Evolutionary conservation across 106 monocot genomes (phyloP).

Genomic region (Phalaenopsis aphrodite): DNA sequence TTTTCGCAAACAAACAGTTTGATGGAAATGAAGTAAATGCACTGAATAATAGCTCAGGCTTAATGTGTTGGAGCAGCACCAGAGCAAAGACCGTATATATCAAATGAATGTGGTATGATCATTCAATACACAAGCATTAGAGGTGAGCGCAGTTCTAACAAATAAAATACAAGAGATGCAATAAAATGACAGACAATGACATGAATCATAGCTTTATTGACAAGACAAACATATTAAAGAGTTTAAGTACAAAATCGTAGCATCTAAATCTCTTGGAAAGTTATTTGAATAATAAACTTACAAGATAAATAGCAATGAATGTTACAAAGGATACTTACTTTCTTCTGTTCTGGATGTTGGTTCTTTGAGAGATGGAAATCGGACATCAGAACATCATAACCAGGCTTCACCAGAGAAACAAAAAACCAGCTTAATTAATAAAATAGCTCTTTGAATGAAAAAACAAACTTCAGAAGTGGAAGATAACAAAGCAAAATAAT

Average conservation of each 20-base stretch:
- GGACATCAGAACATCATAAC: conserved; percentile 76
- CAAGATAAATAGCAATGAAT: background rate
- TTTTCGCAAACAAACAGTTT: background rate
- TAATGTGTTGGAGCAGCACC: background rate
- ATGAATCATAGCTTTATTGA: background rate
- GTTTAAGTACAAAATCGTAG: background rate
- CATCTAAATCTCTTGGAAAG: background rate
- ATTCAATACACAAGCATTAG: background rate
- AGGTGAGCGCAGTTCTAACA: background rate
- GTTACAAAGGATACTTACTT: conserved; percentile 46
- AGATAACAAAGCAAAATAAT: background rate
- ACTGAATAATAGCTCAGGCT: background rate
- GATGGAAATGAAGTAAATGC: background rate
- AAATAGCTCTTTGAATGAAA: background rate
- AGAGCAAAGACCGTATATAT: too few relatives aligned
- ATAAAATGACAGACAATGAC: background rate
- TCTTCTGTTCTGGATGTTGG: conserved; percentile 34
- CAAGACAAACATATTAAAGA: conserved; percentile 1
- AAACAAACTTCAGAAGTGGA: background rate
- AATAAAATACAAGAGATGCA: background rate
- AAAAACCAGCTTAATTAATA: conserved; percentile 1
- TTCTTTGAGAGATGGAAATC: conserved; percentile 68
- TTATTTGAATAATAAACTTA: background rate
- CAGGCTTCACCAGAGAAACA: conserved; percentile 39
- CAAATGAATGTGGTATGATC: too few relatives aligned